Base-by-base conservation (phyloP, 2,329 filamentous ascomycete genomes). In the Calonectria naviculata region DNA sequence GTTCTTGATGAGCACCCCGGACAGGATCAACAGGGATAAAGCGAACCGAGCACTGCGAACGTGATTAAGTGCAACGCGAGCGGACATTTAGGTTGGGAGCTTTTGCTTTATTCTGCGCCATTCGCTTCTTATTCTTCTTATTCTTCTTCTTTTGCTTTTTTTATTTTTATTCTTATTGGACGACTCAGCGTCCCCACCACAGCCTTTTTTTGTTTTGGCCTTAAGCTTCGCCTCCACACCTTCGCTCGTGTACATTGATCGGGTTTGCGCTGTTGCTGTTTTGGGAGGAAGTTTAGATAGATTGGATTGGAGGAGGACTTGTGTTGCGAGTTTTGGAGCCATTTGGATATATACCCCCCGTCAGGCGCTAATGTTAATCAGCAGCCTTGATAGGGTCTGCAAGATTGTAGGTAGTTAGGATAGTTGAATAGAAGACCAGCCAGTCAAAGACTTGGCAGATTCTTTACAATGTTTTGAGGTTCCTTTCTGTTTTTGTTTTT, bases 1-100 rank as follows among this genome's bases (percentile, higher is more conserved):
- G 2, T 87, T 87, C 62, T 74, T 87, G 68, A 80, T 84, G 70
- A 78, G 79, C 34, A 85, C 85, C 29, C 86, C 85, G 3, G 83
- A 83, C n/a, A 77, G 81, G 28, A 83, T 83, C 3, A 82, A 81
- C 12, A 78, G 81, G 70, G 78, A 81, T 19, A 38, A 71, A n/a
- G 73, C 74, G 54, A 75, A 75, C 49, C 69, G 75, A 42, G 69
- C 61, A 36, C 62, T 80, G 73, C 78, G 80, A 64, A 78, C 81
- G 73, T 83, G 73, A 77, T 26, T 29, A 56, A 31, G 29, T 41
- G 24, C 10, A 58, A 46, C 29, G 29, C 38, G n/a, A 36, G 47
- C 34, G 29, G 29, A 24, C 49, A 38, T 44, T 19, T 49, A 34
- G 38, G 64, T 21, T 68, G 31, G 54, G 71, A 41, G 24, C 44